phyloP scores from a whole-genome alignment of 495 filamentous ascomycete species.

The Trichoderma erinaceum region DNA sequence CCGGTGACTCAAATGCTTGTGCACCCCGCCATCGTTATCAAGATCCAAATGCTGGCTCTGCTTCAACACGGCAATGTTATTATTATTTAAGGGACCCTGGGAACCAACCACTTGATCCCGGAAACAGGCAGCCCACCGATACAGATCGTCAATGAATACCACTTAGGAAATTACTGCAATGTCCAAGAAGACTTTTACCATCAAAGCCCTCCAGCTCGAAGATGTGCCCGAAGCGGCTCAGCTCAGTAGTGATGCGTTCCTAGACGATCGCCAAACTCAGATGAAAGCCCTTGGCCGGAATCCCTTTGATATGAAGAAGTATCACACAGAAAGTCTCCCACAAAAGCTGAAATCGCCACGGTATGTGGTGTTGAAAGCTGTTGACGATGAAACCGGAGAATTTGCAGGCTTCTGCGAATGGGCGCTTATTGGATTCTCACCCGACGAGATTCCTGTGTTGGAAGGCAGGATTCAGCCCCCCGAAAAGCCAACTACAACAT shows the following conservation, averaged over 20 bases:
- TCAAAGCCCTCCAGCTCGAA: conserved; percentile 10
- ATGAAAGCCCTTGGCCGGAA: conserved; percentile 17
- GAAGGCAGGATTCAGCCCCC: conserved; percentile 1
- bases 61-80: no score
- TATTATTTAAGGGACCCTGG: neutral
- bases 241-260: conserved; percentile 18
- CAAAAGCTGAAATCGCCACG: neutral
- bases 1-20: conserved; percentile 2
- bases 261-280: conserved; percentile 17
- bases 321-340: neutral
- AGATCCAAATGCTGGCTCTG: neutral
- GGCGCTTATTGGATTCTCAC: conserved; percentile 7
- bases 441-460: neutral
- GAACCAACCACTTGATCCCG: neutral
- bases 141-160: neutral
- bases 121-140: neutral
- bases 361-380: conserved; percentile 7
- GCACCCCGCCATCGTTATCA: conserved; percentile 6
- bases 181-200: conserved; percentile 8
- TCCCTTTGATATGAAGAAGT: conserved; percentile 18
- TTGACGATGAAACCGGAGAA: conserved; percentile 7
- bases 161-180: neutral
- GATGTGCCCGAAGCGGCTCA: conserved; percentile 19
- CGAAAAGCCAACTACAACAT: neutral
- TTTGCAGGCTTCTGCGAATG: conserved; percentile 14